phyloP scores from a whole-genome alignment of 176 grass and related monocot species.

The Aegilops sharonensis region DNA sequence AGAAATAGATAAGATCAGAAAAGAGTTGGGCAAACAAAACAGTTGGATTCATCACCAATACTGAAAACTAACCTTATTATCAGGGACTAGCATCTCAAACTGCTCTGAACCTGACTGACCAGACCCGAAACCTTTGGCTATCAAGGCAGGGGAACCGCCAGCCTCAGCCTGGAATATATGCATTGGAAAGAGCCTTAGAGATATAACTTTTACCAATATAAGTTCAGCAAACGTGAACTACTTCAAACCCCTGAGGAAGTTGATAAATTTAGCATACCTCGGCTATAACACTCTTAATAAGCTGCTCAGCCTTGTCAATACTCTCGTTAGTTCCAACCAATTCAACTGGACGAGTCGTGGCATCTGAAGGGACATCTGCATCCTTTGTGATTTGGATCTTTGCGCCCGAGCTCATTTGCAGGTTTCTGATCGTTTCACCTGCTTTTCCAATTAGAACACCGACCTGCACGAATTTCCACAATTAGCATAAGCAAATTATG shows the following conservation, averaged over 20 bases:
- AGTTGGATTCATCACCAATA: background rate
- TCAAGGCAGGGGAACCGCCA: slow-evolving; percentile 84
- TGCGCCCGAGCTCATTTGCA: slow-evolving; percentile 72
- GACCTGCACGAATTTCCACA: slow-evolving; percentile 46
- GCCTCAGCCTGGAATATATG: slow-evolving; percentile 65
- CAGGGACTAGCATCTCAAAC: slow-evolving; percentile 85
- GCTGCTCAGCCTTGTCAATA: slow-evolving; percentile 77
- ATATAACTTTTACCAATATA: background rate
- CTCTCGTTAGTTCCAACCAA: slow-evolving; percentile 62
- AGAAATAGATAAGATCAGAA: background rate
- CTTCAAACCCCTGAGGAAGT: background rate
- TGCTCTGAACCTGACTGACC: slow-evolving; percentile 65
- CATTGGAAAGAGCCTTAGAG: background rate
- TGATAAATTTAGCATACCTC: slow-evolving; percentile 46
- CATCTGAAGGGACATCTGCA: slow-evolving; percentile 45
- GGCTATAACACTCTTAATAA: slow-evolving; percentile 79
- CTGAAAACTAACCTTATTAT: slow-evolving; percentile 68
- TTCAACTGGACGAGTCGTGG: slow-evolving; percentile 65
- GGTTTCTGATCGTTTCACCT: slow-evolving; percentile 86
- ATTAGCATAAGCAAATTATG: background rate
- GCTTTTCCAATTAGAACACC: slow-evolving; percentile 90
- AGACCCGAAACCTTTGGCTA: slow-evolving; percentile 76
- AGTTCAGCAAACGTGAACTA: background rate
- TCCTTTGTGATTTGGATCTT: slow-evolving; percentile 99
- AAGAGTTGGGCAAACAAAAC: slow-evolving; percentile 19